These are phyloP conservation scores for Tetraselmis chui DNA, from an alignment of 139 green algal genomes.

Conservation along the genomic window DNA sequence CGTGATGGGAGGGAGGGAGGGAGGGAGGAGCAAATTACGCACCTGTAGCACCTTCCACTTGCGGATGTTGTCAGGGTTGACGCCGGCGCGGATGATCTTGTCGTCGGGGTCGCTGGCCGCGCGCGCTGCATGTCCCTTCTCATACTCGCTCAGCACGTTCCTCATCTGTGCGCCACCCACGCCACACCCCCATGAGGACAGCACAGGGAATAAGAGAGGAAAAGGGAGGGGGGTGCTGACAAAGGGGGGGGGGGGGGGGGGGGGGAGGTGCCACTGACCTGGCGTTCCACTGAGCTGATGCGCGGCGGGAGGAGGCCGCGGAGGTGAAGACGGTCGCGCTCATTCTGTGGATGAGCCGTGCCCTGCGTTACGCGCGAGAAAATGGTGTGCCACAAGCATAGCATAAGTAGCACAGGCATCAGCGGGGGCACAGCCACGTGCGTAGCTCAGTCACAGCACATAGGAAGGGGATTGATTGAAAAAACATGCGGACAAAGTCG, in stretches of 20 bases:
- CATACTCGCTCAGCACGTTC: background rate
- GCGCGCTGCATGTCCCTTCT: background rate
- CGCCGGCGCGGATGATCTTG: background rate
- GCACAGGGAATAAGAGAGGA: too few relatives aligned
- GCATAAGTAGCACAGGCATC: too few relatives aligned
- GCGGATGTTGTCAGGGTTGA: background rate
- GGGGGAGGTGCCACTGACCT: constrained; percentile 18
- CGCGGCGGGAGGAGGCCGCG: constrained; percentile 77
- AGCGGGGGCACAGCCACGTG: too few relatives aligned
- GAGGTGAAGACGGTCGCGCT: constrained; percentile 81
- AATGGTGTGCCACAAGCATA: too few relatives aligned
- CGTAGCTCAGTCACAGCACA: too few relatives aligned
- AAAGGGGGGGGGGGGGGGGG: background rate
- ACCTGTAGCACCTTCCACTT: background rate
- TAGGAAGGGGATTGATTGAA: too few relatives aligned
- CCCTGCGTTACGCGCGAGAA: too few relatives aligned
- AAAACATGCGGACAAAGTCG: too few relatives aligned
- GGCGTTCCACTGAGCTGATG: constrained; percentile 23
- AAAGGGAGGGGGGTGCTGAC: too few relatives aligned
- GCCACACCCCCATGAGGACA: too few relatives aligned
- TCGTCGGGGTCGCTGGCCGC: background rate
- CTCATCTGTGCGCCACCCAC: background rate
- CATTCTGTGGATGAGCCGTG: constrained; percentile 65
- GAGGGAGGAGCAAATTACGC: too few relatives aligned
- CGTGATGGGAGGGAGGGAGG: too few relatives aligned